phyloP scores from a whole-genome alignment of 2,329 filamentous ascomycete genomes.

The Botrytis byssoidea region DNA sequence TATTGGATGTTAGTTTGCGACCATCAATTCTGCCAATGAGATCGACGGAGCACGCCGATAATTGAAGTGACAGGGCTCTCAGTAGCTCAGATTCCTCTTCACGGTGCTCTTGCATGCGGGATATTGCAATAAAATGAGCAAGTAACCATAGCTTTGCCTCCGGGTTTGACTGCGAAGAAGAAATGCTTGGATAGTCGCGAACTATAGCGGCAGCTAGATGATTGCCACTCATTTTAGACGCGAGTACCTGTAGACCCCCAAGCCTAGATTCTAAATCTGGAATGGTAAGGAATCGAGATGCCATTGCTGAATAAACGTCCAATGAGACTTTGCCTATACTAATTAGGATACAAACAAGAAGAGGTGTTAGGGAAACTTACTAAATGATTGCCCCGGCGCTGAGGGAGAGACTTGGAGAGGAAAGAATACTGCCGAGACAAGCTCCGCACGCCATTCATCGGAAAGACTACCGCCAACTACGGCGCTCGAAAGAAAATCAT shows the following conservation, averaged over 20 bases:
- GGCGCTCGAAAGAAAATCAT: slow-evolving; percentile 34
- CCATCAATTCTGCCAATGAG: slow-evolving; percentile 49
- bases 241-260: slow-evolving; percentile 31
- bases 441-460: slow-evolving; percentile 8
- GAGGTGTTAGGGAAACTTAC: not conserved
- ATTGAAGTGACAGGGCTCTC: slow-evolving; percentile 52
- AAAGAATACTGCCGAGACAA: slow-evolving; percentile 6
- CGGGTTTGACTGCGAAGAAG: slow-evolving; percentile 27
- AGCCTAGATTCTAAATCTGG: slow-evolving; percentile 33
- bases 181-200: slow-evolving; percentile 28
- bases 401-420: not conserved
- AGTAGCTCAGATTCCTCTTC: slow-evolving; percentile 46
- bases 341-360: not conserved
- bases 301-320: slow-evolving; percentile 35
- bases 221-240: slow-evolving; percentile 31
- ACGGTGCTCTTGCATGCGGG: slow-evolving; percentile 42
- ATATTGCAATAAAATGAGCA: slow-evolving; percentile 63
- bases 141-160: slow-evolving; percentile 60
- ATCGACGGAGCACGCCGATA: slow-evolving; percentile 52
- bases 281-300: slow-evolving; percentile 36
- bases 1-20: slow-evolving; percentile 43
- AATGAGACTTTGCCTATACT: slow-evolving; percentile 26
- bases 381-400: not conserved
- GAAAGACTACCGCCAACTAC: slow-evolving; percentile 14
- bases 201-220: slow-evolving; percentile 35